Percentiles rank a stretch among this genome's conserved stretches.
Evolutionary conservation across 345 rosid genomes (phyloP).

Genomic region (Isatis tinctoria): DNA sequence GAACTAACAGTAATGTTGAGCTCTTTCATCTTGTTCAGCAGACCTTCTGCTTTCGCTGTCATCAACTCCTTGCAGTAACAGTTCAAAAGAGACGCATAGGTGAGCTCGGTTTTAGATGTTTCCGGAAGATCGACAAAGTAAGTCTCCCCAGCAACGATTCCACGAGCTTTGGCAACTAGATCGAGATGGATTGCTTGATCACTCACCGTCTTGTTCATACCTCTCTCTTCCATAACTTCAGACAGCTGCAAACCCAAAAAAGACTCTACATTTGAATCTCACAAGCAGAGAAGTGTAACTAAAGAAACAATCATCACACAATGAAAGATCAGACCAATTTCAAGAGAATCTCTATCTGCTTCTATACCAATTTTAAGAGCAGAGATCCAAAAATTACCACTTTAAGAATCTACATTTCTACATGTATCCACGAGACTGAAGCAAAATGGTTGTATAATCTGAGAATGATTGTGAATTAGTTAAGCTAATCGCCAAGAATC

Average conservation of each 20-base stretch:
- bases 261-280: background rate
- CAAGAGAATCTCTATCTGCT: background rate
- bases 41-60: conserved; percentile 78
- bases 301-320: background rate
- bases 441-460: background rate
- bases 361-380: background rate
- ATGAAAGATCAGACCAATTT: background rate
- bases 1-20: conserved; percentile 61
- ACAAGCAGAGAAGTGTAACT: background rate
- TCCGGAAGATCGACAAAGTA: conserved; percentile 82
- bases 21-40: conserved; percentile 87
- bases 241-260: conserved; percentile 54
- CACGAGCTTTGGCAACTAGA: conserved; percentile 75
- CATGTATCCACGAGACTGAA: background rate
- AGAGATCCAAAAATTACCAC: background rate
- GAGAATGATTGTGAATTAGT: background rate
- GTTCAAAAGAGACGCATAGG: conserved; percentile 81
- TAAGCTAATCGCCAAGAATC: background rate
- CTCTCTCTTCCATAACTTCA: conserved; percentile 65
- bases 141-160: conserved; percentile 71
- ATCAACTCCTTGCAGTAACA: conserved; percentile 81
- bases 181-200: conserved; percentile 98
- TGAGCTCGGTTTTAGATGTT: conserved; percentile 63
- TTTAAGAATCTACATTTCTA: background rate
- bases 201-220: conserved; percentile 88